A percentile compares a stretch with the other conserved stretches of the same genome.
Conservation (phyloP, 345 rosid genomes). For the Eucalyptus cladocalyx region DNA sequence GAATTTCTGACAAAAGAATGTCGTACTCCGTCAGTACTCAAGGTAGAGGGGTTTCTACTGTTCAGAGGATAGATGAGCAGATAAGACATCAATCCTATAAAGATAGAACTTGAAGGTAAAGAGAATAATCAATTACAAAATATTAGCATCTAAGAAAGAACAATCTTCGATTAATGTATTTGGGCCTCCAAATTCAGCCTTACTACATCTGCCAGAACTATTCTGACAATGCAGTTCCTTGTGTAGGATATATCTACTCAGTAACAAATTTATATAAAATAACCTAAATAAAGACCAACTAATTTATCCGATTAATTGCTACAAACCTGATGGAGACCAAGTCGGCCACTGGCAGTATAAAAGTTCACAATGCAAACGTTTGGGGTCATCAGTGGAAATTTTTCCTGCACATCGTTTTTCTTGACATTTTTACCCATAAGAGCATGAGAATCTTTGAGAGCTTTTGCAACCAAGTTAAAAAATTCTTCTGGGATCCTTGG, state of each 20-base stretch:
- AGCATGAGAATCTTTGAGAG: conserved; percentile 36
- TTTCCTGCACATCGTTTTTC: conserved; percentile 9
- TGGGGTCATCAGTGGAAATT: conserved; percentile 59
- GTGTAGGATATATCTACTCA: background rate
- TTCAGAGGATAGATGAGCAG: background rate
- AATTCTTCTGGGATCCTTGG: conserved; percentile 55
- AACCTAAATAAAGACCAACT: background rate
- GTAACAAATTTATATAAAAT: background rate
- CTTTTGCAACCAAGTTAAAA: conserved; percentile 25
- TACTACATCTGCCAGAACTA: background rate
- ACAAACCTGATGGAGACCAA: conserved; percentile 89
- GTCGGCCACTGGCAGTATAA: conserved; percentile 59
- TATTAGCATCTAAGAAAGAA: background rate
- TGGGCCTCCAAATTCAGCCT: background rate
- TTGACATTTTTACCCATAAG: conserved; percentile 5
- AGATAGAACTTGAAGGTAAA: background rate
- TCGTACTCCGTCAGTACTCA: background rate
- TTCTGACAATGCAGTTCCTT: background rate
- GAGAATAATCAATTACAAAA: background rate
- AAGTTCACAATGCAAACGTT: conserved; percentile 69
- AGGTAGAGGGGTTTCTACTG: background rate
- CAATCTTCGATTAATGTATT: background rate
- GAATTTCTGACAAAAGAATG: background rate
- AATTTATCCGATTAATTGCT: background rate
- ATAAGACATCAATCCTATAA: background rate